A percentile compares a stretch with the other conserved stretches of the same genome.
These are phyloP conservation scores for Talaromyces marneffei DNA, from an alignment of 2,329 filamentous ascomycete genomes.

Conservation along the genomic window DNA sequence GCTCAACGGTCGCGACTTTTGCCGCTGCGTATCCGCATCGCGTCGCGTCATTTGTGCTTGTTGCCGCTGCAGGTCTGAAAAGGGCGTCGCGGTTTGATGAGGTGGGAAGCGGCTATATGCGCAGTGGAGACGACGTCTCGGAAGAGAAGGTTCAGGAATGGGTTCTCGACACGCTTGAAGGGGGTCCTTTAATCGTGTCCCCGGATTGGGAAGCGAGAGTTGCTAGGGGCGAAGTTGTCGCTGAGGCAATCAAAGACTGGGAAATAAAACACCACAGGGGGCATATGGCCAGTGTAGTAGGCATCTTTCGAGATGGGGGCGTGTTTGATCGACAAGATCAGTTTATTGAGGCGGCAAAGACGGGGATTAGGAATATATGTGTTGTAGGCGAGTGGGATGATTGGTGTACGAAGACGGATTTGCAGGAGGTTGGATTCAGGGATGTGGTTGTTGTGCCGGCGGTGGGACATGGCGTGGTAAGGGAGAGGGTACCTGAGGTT, in stretches of 20 bases:
- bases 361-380: constrained; percentile 23
- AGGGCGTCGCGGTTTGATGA: neutral
- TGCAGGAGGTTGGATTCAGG: constrained; percentile 29
- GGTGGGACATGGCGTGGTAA: constrained; percentile 39
- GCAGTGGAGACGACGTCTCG: constrained; percentile 26
- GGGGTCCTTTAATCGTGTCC: constrained; percentile 38
- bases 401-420: constrained; percentile 27
- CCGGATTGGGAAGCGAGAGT: constrained; percentile 43
- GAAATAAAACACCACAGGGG: constrained; percentile 43
- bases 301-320: constrained; percentile 43
- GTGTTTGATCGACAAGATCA: constrained; percentile 34
- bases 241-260: constrained; percentile 46
- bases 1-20: constrained; percentile 36
- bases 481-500: constrained; percentile 35
- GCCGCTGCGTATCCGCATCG: constrained; percentile 24
- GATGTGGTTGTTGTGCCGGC: constrained; percentile 34
- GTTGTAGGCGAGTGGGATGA: constrained; percentile 37
- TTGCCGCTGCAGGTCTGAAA: constrained; percentile 5
- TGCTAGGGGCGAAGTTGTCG: constrained; percentile 40
- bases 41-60: constrained; percentile 33
- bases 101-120: constrained; percentile 15
- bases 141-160: constrained; percentile 27
- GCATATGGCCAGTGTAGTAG: constrained; percentile 43
- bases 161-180: constrained; percentile 41
- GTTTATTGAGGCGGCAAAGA: constrained; percentile 26